These are phyloP conservation scores for Lactuca sativa DNA, from an alignment of 129 eudicot genomes.

Conservation along the genomic window DNA sequence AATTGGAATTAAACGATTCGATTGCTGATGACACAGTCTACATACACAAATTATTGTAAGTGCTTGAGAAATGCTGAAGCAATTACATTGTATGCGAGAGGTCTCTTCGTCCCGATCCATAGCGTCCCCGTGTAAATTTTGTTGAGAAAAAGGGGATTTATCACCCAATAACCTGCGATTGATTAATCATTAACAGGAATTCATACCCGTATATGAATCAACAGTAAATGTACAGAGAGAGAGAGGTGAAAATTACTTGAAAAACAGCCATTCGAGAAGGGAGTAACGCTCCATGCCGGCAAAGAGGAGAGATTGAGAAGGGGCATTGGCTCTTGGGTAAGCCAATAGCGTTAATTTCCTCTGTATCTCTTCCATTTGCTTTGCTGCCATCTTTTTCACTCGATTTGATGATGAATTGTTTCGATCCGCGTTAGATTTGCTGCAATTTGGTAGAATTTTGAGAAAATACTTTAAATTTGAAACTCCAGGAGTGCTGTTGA, in stretches of 20 bases:
- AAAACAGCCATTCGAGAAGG: constrained; percentile 98
- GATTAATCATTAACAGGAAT: background rate
- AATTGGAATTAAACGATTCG: background rate
- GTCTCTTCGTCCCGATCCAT: constrained; percentile 98
- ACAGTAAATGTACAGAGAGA: constrained; percentile 1
- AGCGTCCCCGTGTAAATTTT: constrained; percentile 83
- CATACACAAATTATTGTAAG: constrained; percentile 3
- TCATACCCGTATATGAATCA: background rate
- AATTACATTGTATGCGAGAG: constrained; percentile 85
- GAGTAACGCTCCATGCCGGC: constrained; percentile 99
- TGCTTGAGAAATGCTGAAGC: background rate
- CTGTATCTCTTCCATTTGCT: constrained; percentile 97
- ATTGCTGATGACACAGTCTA: constrained; percentile 11
- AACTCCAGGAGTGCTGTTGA: background rate
- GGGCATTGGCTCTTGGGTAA: constrained; percentile 90
- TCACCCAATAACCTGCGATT: constrained; percentile 84
- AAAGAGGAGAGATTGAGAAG: constrained; percentile 92
- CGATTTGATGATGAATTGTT: background rate
- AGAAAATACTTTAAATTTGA: background rate
- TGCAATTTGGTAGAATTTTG: constrained; percentile 7
- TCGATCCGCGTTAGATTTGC: constrained; percentile 15
- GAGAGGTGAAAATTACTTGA: constrained; percentile 50
- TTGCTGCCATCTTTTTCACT: constrained; percentile 63
- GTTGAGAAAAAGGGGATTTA: constrained; percentile 93
- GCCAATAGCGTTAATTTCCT: constrained; percentile 66